phyloP scores from a whole-genome alignment of 2,329 filamentous ascomycete species.

The Biscogniauxia marginata region DNA sequence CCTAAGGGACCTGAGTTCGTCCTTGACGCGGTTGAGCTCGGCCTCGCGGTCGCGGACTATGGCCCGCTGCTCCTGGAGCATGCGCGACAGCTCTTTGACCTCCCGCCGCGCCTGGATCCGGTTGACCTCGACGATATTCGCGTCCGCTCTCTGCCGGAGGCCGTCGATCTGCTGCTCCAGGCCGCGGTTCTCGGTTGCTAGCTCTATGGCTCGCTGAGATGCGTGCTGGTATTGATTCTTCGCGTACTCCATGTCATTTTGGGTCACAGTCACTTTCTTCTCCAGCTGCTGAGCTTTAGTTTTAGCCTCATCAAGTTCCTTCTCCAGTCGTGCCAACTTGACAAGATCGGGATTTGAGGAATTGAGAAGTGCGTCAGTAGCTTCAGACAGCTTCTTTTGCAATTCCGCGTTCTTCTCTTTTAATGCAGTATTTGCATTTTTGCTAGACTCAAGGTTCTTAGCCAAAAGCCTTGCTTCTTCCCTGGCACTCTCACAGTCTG shows the following conservation, averaged over 20 bases:
- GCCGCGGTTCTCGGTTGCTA: constrained; percentile 46
- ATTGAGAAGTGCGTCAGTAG: constrained; percentile 33
- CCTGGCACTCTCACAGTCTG: constrained; percentile 39
- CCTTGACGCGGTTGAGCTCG: constrained; percentile 46
- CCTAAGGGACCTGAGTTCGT: constrained; percentile 48
- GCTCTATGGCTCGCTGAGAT: constrained; percentile 45
- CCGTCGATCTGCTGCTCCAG: constrained; percentile 43
- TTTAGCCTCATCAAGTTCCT: constrained; percentile 39
- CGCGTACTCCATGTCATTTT: constrained; percentile 55
- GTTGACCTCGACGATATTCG: constrained; percentile 48
- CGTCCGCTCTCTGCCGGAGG: constrained; percentile 41
- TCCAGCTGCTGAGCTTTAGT: constrained; percentile 39
- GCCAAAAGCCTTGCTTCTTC: constrained; percentile 36
- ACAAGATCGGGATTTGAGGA: constrained; percentile 39
- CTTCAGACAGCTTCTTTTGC: constrained; percentile 37
- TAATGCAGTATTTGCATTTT: constrained; percentile 38
- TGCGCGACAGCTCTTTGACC: constrained; percentile 34
- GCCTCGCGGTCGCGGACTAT: constrained; percentile 50
- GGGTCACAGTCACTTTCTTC: constrained; percentile 35
- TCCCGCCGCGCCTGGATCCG: constrained; percentile 42
- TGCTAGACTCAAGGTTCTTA: constrained; percentile 37
- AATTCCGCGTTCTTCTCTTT: constrained; percentile 38
- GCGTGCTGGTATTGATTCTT: constrained; percentile 59
- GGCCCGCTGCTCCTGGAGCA: constrained; percentile 41
- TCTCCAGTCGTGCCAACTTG: constrained; percentile 41